Conservation (phyloP, 805 yeast species). For the Teunomyces panamensis region DNA sequence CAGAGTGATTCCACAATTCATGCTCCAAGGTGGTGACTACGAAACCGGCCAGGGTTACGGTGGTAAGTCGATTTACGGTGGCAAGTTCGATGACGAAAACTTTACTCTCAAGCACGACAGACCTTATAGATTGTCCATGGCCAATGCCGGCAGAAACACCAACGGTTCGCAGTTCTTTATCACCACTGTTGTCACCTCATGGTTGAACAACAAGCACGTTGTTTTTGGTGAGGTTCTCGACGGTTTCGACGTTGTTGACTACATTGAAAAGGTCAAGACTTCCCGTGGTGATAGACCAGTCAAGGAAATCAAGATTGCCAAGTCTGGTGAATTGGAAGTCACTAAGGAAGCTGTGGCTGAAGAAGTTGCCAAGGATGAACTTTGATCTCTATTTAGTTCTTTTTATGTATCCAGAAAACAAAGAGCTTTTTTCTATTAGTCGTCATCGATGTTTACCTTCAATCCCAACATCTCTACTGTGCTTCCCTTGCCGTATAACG, state of each 20-base stretch:
- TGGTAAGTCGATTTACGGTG: constrained; percentile 80
- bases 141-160: constrained; percentile 72
- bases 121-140: constrained; percentile 73
- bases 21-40: constrained; percentile 89
- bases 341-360: constrained; percentile 16
- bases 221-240: constrained; percentile 93
- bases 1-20: constrained; percentile 66
- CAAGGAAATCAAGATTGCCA: constrained; percentile 59
- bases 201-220: constrained; percentile 95
- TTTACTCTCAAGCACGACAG: constrained; percentile 64
- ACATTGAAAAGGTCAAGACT: constrained; percentile 73
- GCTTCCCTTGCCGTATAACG: constrained; percentile 37
- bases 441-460: constrained; percentile 17
- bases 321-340: constrained; percentile 63
- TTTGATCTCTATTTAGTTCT: constrained; percentile 11
- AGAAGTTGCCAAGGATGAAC: constrained; percentile 25
- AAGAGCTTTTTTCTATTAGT: neutral
- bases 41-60: constrained; percentile 71
- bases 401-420: neutral
- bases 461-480: constrained; percentile 37
- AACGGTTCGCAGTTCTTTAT: constrained; percentile 95
- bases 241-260: constrained; percentile 78
- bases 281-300: constrained; percentile 69
- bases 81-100: constrained; percentile 73
- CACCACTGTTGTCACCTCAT: constrained; percentile 83